A percentile compares a stretch with the other conserved stretches of the same genome.
Conservation (phyloP, 306 rosid species). For the Mimosa bimucronata region DNA sequence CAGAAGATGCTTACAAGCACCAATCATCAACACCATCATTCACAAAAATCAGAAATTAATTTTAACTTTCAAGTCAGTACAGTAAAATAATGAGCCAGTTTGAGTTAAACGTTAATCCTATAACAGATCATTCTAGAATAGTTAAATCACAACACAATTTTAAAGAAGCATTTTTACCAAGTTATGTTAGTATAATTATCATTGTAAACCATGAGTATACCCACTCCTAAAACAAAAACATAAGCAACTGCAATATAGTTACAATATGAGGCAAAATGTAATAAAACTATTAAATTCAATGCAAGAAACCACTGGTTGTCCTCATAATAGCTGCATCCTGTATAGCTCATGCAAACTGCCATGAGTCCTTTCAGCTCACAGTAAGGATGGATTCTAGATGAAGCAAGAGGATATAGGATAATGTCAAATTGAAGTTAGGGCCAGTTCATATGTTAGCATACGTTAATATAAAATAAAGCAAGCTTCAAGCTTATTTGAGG, state of each 20-base stretch:
- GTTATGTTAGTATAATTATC: not conserved
- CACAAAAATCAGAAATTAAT: not conserved
- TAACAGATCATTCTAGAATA: not conserved
- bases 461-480: too few relatives aligned
- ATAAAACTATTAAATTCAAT: too few relatives aligned
- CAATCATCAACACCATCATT: not conserved
- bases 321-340: too few relatives aligned
- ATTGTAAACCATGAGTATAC: not conserved
- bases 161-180: not conserved
- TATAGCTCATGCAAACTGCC: too few relatives aligned
- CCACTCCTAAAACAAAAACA: not conserved
- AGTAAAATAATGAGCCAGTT: not conserved
- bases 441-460: too few relatives aligned
- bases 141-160: not conserved
- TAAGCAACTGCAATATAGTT: not conserved
- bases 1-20: not conserved
- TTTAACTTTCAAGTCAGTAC: not conserved
- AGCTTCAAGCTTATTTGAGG: conserved; percentile 18
- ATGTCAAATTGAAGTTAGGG: too few relatives aligned
- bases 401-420: too few relatives aligned
- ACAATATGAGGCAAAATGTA: not conserved
- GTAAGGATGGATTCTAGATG: too few relatives aligned
- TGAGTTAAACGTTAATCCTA: not conserved
- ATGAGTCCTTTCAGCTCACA: too few relatives aligned
- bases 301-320: too few relatives aligned